A percentile compares a stretch with the other conserved stretches of the same genome.
Conservation (phyloP, 805 yeast species). For the Saturnispora dispora region DNA sequence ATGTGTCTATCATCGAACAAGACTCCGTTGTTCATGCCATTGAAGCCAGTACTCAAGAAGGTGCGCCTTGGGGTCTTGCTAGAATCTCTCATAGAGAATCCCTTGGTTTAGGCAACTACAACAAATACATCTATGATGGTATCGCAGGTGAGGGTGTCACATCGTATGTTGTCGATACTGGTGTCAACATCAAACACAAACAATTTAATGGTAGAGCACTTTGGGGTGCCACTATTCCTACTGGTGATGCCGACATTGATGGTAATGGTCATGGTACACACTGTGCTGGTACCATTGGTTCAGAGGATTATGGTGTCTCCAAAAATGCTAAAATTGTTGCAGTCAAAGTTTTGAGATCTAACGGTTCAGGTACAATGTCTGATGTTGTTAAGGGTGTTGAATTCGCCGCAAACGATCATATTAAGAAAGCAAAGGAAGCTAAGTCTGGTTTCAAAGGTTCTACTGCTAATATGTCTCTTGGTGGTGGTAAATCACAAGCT, state of each 20-base stretch:
- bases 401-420: conserved; percentile 68
- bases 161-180: conserved; percentile 85
- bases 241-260: conserved; percentile 60
- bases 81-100: conserved; percentile 78
- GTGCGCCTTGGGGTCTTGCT: conserved; percentile 93
- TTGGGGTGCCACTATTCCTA: conserved; percentile 80
- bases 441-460: conserved; percentile 73
- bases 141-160: conserved; percentile 79
- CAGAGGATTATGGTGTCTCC: conserved; percentile 73
- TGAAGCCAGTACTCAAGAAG: conserved; percentile 60
- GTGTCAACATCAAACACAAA: conserved; percentile 63
- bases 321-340: conserved; percentile 73
- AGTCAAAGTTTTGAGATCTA: conserved; percentile 72
- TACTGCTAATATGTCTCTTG: conserved; percentile 87
- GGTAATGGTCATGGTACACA: conserved; percentile 96
- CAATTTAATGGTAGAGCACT: conserved; percentile 78
- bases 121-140: conserved; percentile 62
- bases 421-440: conserved; percentile 37
- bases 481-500: conserved; percentile 87
- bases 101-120: conserved; percentile 57
- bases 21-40: conserved; percentile 63
- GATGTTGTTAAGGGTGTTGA: conserved; percentile 82
- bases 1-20: conserved; percentile 54
- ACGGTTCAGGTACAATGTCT: conserved; percentile 78
- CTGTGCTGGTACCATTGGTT: conserved; percentile 93